Percentiles rank a stretch among this genome's conserved stretches.
These are phyloP conservation scores for Annulohypoxylon nitens DNA, from an alignment of 495 filamentous ascomycete genomes.

Conservation along the genomic window DNA sequence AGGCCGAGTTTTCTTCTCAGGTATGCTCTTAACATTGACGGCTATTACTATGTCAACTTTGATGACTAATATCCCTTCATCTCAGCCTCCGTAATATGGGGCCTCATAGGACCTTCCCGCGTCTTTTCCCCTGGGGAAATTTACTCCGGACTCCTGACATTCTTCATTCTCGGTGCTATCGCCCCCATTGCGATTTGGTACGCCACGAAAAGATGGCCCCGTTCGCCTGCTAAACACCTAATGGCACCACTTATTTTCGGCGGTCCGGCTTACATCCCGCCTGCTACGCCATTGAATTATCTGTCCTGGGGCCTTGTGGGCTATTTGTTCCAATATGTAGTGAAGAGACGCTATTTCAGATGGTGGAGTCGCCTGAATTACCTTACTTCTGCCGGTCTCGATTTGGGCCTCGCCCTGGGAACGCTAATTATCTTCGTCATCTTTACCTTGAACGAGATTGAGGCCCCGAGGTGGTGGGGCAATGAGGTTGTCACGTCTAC, in stretches of 20 bases:
- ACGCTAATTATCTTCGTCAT: constrained; percentile 75
- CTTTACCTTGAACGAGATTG: constrained; percentile 62
- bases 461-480: constrained; percentile 68
- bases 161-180: constrained; percentile 72
- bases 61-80: background rate
- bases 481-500: constrained; percentile 63
- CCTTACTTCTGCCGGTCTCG: constrained; percentile 70
- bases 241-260: constrained; percentile 79
- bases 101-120: constrained; percentile 73
- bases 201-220: constrained; percentile 66
- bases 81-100: constrained; percentile 74
- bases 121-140: constrained; percentile 77
- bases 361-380: constrained; percentile 80
- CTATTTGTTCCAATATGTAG: constrained; percentile 71
- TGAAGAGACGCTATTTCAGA: constrained; percentile 67
- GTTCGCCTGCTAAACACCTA: constrained; percentile 65
- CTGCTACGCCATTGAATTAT: constrained; percentile 77
- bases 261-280: constrained; percentile 72
- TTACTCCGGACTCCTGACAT: constrained; percentile 73
- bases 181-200: constrained; percentile 70
- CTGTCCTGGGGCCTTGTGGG: constrained; percentile 77
- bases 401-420: constrained; percentile 71
- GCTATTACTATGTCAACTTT: background rate
- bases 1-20: constrained; percentile 75
- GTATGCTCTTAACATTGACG: constrained; percentile 35